phyloP scores from a whole-genome alignment of 148 eudicot genomes.

The Drosera capensis region DNA sequence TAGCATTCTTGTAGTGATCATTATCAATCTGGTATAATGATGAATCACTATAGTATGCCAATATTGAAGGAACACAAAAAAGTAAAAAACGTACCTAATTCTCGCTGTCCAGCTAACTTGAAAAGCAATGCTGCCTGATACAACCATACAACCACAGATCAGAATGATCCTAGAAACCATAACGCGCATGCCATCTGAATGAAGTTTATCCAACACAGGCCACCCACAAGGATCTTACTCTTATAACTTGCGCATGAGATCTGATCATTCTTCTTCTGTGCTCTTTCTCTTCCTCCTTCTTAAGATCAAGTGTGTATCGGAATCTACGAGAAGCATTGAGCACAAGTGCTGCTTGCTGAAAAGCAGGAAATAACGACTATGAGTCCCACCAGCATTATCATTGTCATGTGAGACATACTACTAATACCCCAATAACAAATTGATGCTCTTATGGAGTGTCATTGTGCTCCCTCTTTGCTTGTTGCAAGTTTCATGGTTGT shows the following conservation, averaged over 20 bases:
- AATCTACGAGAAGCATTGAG: constrained; percentile 95
- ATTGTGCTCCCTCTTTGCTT: too few relatives aligned
- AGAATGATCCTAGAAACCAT: constrained; percentile 1
- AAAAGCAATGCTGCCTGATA: constrained; percentile 87
- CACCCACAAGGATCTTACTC: constrained; percentile 28
- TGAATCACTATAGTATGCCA: background rate
- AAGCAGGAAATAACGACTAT: constrained; percentile 3
- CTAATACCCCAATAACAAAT: background rate
- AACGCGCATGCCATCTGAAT: too few relatives aligned
- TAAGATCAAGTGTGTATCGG: constrained; percentile 75
- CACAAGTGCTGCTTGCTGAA: constrained; percentile 96
- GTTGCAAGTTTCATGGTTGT: too few relatives aligned
- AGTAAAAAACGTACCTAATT: constrained; percentile 35
- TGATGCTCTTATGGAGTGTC: too few relatives aligned
- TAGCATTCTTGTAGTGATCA: background rate
- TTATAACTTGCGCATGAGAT: constrained; percentile 92
- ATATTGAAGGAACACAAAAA: constrained; percentile 2
- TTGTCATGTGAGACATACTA: background rate
- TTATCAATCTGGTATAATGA: background rate
- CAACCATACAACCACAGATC: constrained; percentile 2
- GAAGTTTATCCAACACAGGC: background rate
- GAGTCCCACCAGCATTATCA: background rate
- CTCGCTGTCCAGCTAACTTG: constrained; percentile 81
- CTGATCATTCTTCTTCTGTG: constrained; percentile 70
- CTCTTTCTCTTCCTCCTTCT: constrained; percentile 62